Percentiles rank a stretch among this genome's conserved stretches.
These are phyloP conservation scores for Sclerospora graminicola DNA, from an alignment of 352 stramenopile species.

Conservation along the genomic window DNA sequence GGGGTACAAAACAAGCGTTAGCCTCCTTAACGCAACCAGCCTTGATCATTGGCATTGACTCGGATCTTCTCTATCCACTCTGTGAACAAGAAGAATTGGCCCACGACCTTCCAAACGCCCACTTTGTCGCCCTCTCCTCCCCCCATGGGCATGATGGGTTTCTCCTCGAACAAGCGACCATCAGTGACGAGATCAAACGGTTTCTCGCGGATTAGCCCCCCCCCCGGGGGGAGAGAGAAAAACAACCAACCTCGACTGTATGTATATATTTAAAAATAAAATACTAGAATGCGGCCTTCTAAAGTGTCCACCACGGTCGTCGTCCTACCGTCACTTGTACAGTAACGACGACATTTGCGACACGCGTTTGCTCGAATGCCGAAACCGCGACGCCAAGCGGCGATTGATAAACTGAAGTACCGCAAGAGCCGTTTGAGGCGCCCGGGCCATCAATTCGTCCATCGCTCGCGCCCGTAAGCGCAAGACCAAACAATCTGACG, in stretches of 20 bases:
- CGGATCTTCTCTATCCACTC: slow-evolving; percentile 92
- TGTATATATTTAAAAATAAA: too few species aligned
- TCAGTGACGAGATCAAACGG: slow-evolving; percentile 49
- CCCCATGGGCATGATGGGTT: slow-evolving; percentile 94
- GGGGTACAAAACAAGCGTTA: slow-evolving; percentile 61
- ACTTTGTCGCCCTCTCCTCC: slow-evolving; percentile 85
- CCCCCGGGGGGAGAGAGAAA: too few species aligned
- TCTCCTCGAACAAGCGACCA: slow-evolving; percentile 91
- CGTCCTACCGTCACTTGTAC: slow-evolving; percentile 43
- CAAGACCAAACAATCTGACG: slow-evolving; percentile 51
- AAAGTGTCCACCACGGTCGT: slow-evolving; percentile 5
- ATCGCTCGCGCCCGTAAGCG: slow-evolving; percentile 45
- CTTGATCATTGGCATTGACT: slow-evolving; percentile 91
- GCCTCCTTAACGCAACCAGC: slow-evolving; percentile 53
- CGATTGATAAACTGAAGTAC: slow-evolving; percentile 64
- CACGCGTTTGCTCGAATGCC: slow-evolving; percentile 65
- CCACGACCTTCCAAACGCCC: slow-evolving; percentile 62
- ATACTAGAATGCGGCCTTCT: not conserved
- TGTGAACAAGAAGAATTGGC: slow-evolving; percentile 88
- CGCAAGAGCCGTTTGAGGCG: slow-evolving; percentile 58
- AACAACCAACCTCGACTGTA: too few species aligned
- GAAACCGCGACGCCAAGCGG: slow-evolving; percentile 46
- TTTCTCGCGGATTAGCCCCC: too few species aligned
- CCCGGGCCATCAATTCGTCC: slow-evolving; percentile 39
- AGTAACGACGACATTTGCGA: slow-evolving; percentile 68